Percentiles rank a stretch among this genome's conserved stretches.
Conservation (phyloP, 495 filamentous ascomycete species). For the Lasiosphaeria ovina region DNA sequence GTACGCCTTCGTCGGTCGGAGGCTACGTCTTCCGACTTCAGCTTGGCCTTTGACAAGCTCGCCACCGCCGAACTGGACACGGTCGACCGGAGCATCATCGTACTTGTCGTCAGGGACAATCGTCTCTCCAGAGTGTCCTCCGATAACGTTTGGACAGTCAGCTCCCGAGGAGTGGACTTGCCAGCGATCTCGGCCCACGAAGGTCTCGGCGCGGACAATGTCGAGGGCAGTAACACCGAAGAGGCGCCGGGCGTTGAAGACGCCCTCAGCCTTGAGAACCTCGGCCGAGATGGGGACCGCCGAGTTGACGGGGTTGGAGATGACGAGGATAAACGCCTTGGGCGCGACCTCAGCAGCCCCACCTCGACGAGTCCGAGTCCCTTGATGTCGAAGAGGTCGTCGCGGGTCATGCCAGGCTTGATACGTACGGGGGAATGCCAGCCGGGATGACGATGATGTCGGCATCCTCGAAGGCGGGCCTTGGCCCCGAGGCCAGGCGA, state of each 20-base stretch:
- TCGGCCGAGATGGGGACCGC: constrained; percentile 98
- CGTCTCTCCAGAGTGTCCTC: constrained; percentile 95
- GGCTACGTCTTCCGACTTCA: constrained; percentile 81
- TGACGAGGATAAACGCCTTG: constrained; percentile 90
- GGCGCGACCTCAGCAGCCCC: constrained; percentile 81
- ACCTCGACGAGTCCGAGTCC: constrained; percentile 84
- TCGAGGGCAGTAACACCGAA: constrained; percentile 98
- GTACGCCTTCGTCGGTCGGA: too few relatives aligned
- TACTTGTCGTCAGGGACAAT: constrained; percentile 91
- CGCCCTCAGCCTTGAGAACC: constrained; percentile 85
- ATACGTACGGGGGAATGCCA: constrained; percentile 88
- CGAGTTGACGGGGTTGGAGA: constrained; percentile 99
- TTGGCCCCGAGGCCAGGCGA: too few relatives aligned
- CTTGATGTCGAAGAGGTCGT: constrained; percentile 98
- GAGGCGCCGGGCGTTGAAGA: constrained; percentile 89
- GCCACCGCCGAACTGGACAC: constrained; percentile 97
- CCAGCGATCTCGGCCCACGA: constrained; percentile 83
- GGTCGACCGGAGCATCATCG: constrained; percentile 80
- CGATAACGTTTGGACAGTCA: constrained; percentile 87
- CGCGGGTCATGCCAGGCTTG: constrained; percentile 98
- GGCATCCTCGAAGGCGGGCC: constrained; percentile 81
- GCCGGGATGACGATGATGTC: constrained; percentile 96
- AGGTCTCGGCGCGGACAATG: constrained; percentile 96
- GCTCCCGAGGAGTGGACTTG: constrained; percentile 74
- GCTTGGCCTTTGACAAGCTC: constrained; percentile 99